phyloP scores from a whole-genome alignment of 331 rosid genomes.

The Cydonia oblonga region DNA sequence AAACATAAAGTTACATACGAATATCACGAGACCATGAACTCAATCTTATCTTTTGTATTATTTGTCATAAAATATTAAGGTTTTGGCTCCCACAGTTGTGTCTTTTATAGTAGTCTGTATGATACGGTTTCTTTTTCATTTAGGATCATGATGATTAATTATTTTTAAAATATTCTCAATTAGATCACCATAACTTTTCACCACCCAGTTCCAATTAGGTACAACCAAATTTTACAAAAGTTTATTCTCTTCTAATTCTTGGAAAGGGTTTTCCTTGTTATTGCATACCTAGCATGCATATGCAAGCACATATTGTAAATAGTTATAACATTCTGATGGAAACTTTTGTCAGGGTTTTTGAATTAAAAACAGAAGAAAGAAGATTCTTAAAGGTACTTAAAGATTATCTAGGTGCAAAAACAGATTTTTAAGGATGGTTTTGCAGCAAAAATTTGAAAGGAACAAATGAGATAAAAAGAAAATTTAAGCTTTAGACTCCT shows the following conservation, averaged over 20 bases:
- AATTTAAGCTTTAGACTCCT: not conserved
- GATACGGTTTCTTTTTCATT: not conserved
- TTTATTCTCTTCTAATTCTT: no score
- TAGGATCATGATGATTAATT: not conserved
- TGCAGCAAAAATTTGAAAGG: not conserved
- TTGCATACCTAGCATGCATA: not conserved
- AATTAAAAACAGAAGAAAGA: not conserved
- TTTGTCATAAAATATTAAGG: not conserved
- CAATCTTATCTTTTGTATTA: no score
- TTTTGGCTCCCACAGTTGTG: not conserved
- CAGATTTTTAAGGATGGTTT: not conserved
- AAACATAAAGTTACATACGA: no score
- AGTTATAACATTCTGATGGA: slow-evolving; percentile 3
- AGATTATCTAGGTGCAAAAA: not conserved
- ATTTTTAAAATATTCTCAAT: not conserved
- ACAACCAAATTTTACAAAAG: no score
- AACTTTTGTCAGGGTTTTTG: slow-evolving; percentile 2
- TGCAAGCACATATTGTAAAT: not conserved
- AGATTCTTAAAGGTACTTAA: not conserved
- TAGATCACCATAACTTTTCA: not conserved
- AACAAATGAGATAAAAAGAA: not conserved
- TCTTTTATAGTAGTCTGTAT: not conserved
- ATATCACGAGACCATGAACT: no score
- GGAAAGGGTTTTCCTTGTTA: not conserved
- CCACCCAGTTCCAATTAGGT: slow-evolving; percentile 6